Evolutionary conservation across 768 basidiomycete genomes (phyloP), one percentile per base, ranked within the genome.

Genomic region (Leucosporidium yakuticum): DNA sequence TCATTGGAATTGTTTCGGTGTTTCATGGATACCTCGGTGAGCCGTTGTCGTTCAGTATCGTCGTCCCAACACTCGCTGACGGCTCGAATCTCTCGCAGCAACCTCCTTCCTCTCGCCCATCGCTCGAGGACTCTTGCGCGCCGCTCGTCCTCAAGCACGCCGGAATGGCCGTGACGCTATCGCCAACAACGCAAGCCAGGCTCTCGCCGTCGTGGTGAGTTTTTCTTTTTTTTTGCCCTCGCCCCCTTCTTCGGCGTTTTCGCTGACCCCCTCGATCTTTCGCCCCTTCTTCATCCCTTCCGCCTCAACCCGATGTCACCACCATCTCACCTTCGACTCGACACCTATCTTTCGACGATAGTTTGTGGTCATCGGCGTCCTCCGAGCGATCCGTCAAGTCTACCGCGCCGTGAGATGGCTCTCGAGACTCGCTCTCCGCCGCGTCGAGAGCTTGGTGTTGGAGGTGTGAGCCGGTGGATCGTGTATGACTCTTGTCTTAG

Each of bases 361-460:
- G 69, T 60, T 71, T 23, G 51, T 71, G 25, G 32, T 65, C 8
- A 8, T 68, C 7, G 70, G 70, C 7, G 32, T 68, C 25, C 23
- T 64, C 15, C 32, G 49, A 15, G 56, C 59, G 4, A 31, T 71
- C 0, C 21, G 63, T 12, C 51, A 58, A n/a, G 51, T 55, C 0
- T 71, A 67, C 29, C 54, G 63, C 2, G 63, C 60, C 2, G 66
- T 68, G 14, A 34, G 49, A 20, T 71, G 66, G 66, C 14, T 47
- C 2, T 58, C 63, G 31, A 60, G 44, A 32, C 17, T 34, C 7
- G 44, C 36, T 0, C 34, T 71, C 32, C 19, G 29, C 0, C 25
- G 63, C 9, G 39, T 71, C n/a, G 70, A 71, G 63, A 66, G 67
- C 15, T 49, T 71, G 5, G 70, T 68, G 7, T 39, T 71, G 31